Conservation (phyloP, 306 rosid species). For the Cucurbita moschata region DNA sequence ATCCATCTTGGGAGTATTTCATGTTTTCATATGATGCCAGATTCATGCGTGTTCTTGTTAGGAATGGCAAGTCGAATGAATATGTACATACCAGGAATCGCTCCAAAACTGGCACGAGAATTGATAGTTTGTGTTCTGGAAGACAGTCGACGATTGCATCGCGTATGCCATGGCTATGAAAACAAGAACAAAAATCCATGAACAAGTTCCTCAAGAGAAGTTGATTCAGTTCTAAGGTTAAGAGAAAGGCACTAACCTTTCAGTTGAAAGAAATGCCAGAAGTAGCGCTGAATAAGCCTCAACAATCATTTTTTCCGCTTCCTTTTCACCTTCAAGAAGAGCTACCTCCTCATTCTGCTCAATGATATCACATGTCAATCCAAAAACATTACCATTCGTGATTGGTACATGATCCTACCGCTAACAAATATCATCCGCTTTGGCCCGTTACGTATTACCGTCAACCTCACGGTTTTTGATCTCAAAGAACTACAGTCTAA, state of each 20-base stretch:
- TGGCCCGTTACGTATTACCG: too few species aligned
- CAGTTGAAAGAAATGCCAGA: conserved; percentile 49
- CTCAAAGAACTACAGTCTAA: background rate
- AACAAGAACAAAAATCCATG: conserved; percentile 2
- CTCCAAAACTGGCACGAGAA: conserved; percentile 88
- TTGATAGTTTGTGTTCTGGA: conserved; percentile 45
- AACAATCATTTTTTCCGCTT: conserved; percentile 69
- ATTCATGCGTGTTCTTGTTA: background rate
- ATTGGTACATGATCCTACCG: too few species aligned
- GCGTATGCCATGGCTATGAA: conserved; percentile 28
- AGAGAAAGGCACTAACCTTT: conserved; percentile 20
- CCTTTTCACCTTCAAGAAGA: conserved; percentile 76
- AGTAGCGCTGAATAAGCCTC: conserved; percentile 48
- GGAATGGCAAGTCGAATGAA: background rate
- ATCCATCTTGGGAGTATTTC: background rate
- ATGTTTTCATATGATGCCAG: background rate
- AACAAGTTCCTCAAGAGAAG: background rate
- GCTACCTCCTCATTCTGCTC: conserved; percentile 71
- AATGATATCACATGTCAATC: background rate
- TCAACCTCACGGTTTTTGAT: too few species aligned
- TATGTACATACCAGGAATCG: conserved; percentile 76
- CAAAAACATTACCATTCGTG: background rate
- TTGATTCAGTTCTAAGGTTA: background rate
- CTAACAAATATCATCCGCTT: too few species aligned
- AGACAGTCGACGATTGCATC: conserved; percentile 36